phyloP scores from a whole-genome alignment of 2,329 filamentous ascomycete genomes.

The Trichophyton equinum region DNA sequence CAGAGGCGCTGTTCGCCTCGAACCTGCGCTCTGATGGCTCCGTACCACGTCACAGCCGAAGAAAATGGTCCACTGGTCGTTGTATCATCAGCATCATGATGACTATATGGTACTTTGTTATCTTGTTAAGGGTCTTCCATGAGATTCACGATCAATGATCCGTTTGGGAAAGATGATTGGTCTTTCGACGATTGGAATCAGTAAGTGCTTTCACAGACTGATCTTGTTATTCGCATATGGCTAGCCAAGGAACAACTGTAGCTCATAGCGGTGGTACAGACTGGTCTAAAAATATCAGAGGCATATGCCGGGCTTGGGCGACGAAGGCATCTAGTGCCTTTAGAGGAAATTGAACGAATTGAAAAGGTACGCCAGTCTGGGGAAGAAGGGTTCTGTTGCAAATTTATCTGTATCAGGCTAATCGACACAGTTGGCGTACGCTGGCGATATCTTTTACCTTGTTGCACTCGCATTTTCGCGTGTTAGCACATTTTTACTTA shows the following conservation, averaged over 20 bases:
- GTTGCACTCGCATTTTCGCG: conserved; percentile 12
- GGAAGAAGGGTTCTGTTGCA: background rate
- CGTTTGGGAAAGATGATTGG: conserved; percentile 12
- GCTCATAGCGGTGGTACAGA: conserved; percentile 12
- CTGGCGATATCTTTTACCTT: conserved; percentile 13
- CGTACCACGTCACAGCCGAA: conserved; percentile 11
- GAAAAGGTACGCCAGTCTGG: conserved; percentile 8
- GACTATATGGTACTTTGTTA: conserved; percentile 14
- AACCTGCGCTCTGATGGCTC: background rate
- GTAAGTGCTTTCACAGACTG: background rate
- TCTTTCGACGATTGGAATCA: conserved; percentile 12
- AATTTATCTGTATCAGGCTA: background rate
- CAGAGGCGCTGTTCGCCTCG: background rate
- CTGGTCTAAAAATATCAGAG: conserved; percentile 11
- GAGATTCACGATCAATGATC: conserved; percentile 14
- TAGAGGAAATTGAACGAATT: background rate
- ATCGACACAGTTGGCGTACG: conserved; percentile 9
- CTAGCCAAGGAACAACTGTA: background rate
- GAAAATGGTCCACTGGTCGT: conserved; percentile 13
- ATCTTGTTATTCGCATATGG: background rate
- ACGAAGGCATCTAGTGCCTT: conserved; percentile 3
- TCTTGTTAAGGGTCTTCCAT: conserved; percentile 10
- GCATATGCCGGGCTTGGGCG: conserved; percentile 12
- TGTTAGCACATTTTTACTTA: conserved; percentile 10
- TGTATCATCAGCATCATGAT: conserved; percentile 11